A percentile compares a stretch with the other conserved stretches of the same genome.
These are phyloP conservation scores for Pythium periplocum DNA, from an alignment of 352 stramenopile genomes.

Conservation along the genomic window DNA sequence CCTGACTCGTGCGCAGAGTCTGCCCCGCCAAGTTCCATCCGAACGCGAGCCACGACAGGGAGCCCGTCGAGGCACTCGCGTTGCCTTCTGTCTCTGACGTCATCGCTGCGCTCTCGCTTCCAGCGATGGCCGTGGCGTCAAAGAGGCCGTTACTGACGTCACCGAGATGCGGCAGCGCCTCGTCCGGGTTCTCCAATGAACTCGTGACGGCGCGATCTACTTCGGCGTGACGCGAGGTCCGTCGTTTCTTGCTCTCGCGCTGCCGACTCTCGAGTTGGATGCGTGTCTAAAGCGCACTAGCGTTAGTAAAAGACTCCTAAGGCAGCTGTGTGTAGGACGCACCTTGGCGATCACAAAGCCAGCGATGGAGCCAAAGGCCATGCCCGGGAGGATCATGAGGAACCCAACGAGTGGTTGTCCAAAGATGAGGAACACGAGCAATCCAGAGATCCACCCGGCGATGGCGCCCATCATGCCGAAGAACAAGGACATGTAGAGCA, in stretches of 20 bases:
- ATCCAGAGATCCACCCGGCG: conserved; percentile 40
- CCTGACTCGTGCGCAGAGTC: conserved; percentile 36
- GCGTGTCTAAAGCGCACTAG: conserved; percentile 26
- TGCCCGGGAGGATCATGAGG: conserved; percentile 56
- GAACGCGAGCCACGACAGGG: conserved; percentile 15
- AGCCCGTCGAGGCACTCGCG: no score
- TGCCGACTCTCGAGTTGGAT: conserved; percentile 47
- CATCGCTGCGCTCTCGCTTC: background rate
- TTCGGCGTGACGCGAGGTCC: conserved; percentile 33
- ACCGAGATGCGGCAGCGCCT: conserved; percentile 31
- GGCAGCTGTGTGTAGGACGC: background rate
- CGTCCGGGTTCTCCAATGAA: conserved; percentile 18
- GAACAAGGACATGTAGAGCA: conserved; percentile 55
- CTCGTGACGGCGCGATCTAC: conserved; percentile 49
- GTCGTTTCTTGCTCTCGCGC: conserved; percentile 29
- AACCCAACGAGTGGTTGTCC: conserved; percentile 57
- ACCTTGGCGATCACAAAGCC: conserved; percentile 59
- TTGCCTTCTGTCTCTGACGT: no score
- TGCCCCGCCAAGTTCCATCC: conserved; percentile 36
- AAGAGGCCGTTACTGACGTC: conserved; percentile 13
- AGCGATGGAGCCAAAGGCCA: conserved; percentile 37
- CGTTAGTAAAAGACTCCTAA: no score
- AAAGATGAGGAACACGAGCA: conserved; percentile 46
- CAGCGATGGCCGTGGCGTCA: conserved; percentile 7
- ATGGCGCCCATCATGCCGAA: conserved; percentile 39